phyloP scores from a whole-genome alignment of 352 stramenopile species.

The Globisporangium nunn region DNA sequence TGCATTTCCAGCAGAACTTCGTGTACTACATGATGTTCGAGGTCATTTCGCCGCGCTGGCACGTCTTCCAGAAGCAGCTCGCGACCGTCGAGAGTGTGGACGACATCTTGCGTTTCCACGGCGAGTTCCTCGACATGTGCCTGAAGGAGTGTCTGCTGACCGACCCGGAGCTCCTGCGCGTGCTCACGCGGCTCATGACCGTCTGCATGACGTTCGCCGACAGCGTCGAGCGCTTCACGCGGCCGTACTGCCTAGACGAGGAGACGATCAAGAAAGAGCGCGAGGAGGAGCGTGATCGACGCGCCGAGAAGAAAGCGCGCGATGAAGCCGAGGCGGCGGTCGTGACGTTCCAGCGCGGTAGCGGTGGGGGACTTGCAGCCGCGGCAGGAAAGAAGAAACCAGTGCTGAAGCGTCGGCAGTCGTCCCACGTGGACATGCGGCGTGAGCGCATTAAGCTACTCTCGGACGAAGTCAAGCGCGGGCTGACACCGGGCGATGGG shows the following conservation, averaged over 20 bases:
- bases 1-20: constrained; percentile 99
- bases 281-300: constrained; percentile 65
- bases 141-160: constrained; percentile 97
- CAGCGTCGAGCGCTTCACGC: constrained; percentile 90
- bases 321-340: constrained; percentile 75
- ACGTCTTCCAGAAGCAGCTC: constrained; percentile 86
- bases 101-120: constrained; percentile 92
- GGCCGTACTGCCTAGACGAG: constrained; percentile 77
- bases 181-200: constrained; percentile 95
- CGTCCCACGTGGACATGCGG: constrained; percentile 72
- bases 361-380: constrained; percentile 8
- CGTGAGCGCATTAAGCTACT: constrained; percentile 75
- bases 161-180: constrained; percentile 90
- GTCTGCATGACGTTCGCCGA: constrained; percentile 94
- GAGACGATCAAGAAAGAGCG: constrained; percentile 81
- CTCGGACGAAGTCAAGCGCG: constrained; percentile 69
- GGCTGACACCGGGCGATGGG: constrained; percentile 56
- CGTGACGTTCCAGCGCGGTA: constrained; percentile 40
- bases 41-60: constrained; percentile 92
- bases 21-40: constrained; percentile 98
- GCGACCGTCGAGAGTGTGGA: constrained; percentile 85
- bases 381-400: constrained; percentile 43
- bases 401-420: constrained; percentile 51
- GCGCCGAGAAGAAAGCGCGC: constrained; percentile 70
- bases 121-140: constrained; percentile 94